Percentiles rank a stretch among this genome's conserved stretches.
These are phyloP conservation scores for Fusarium cyanostomum DNA, from an alignment of 2,329 filamentous ascomycete genomes.

Conservation along the genomic window DNA sequence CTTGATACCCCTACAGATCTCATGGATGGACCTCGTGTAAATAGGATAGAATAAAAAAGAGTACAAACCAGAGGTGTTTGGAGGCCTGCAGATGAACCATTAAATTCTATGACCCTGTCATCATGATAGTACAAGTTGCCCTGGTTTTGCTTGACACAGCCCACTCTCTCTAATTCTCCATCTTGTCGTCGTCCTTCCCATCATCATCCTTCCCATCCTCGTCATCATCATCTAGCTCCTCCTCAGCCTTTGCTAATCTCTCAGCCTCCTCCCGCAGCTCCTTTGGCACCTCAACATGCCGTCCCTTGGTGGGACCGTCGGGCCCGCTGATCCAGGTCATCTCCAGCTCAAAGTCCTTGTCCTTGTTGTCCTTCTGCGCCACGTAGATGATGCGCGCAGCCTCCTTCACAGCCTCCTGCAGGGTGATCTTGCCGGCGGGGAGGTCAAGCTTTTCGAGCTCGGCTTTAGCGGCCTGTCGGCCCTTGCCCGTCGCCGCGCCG, in stretches of 20 bases:
- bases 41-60: slow-evolving; percentile 20
- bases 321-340: slow-evolving; percentile 96
- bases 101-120: slow-evolving; percentile 49
- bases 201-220: slow-evolving; percentile 71
- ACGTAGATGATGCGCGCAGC: slow-evolving; percentile 97
- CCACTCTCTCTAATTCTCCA: slow-evolving; percentile 76
- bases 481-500: slow-evolving; percentile 96
- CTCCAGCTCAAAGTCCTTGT: slow-evolving; percentile 99
- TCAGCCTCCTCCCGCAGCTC: slow-evolving; percentile 91
- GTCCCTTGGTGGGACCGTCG: slow-evolving; percentile 89
- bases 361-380: slow-evolving; percentile 98
- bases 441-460: slow-evolving; percentile 98
- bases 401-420: slow-evolving; percentile 93
- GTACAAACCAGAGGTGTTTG: slow-evolving; percentile 11
- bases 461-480: slow-evolving; percentile 94
- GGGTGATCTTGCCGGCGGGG: slow-evolving; percentile 75
- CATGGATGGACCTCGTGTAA: slow-evolving; percentile 6
- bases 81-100: slow-evolving; percentile 44
- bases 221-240: slow-evolving; percentile 84
- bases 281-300: slow-evolving; percentile 92
- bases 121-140: slow-evolving; percentile 50
- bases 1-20: slow-evolving; percentile 31
- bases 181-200: slow-evolving; percentile 76
- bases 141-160: slow-evolving; percentile 29
- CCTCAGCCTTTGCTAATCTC: slow-evolving; percentile 86